A percentile compares a stretch with the other conserved stretches of the same genome.
Conservation (phyloP, 345 rosid genomes). For the Ailanthus altissimus region DNA sequence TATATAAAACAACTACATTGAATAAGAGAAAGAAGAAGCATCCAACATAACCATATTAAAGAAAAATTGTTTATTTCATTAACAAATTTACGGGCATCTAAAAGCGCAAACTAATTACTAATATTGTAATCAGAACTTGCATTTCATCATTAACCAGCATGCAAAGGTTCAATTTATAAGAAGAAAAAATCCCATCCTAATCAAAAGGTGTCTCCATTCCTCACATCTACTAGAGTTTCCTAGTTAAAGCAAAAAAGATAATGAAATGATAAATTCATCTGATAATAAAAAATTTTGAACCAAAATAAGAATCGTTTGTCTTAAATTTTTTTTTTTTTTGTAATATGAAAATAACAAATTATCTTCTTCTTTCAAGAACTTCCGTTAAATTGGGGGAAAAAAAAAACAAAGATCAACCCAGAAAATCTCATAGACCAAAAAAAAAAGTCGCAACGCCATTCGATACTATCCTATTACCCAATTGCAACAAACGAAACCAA, state of each 20-base stretch:
- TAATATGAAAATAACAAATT: constrained; percentile 16
- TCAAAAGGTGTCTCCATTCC: constrained; percentile 9
- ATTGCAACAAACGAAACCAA: not conserved
- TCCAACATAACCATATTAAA: constrained; percentile 9
- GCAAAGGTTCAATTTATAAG: not conserved
- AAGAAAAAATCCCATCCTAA: not conserved
- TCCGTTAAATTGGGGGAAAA: constrained; percentile 18
- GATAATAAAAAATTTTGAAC: not conserved
- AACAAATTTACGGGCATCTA: constrained; percentile 1
- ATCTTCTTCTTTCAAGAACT: not conserved
- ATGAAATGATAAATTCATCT: constrained; percentile 2
- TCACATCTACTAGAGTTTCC: not conserved
- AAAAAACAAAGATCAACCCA: constrained; percentile 20
- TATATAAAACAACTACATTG: not conserved
- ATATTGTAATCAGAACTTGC: constrained; percentile 12
- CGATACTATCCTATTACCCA: constrained; percentile 22
- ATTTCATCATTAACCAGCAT: constrained; percentile 13
- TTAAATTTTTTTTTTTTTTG: constrained; percentile 11
- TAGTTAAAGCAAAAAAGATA: not conserved
- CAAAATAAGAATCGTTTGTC: constrained; percentile 1
- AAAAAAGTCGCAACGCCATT: constrained; percentile 26
- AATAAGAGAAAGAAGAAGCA: constrained; percentile 17
- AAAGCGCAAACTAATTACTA: constrained; percentile 10
- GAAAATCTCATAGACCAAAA: constrained; percentile 21
- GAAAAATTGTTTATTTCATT: not conserved